phyloP scores from a whole-genome alignment of 495 filamentous ascomycete species.

The Penicillium riverlandense region DNA sequence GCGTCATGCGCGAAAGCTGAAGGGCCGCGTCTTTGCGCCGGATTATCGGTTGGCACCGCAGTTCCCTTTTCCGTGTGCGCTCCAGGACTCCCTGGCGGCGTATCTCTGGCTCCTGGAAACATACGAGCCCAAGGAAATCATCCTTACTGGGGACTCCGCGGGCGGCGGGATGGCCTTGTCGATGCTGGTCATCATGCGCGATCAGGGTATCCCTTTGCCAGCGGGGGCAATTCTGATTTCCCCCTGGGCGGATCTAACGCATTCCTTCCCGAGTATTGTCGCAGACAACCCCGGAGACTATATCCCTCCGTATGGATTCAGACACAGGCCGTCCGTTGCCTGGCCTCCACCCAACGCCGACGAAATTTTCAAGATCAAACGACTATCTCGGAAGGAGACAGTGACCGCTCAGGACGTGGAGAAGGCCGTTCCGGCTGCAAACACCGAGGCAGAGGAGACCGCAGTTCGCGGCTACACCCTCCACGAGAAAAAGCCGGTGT shows the following conservation, averaged over 20 bases:
- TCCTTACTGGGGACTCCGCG: slow-evolving; percentile 84
- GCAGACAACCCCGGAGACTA: slow-evolving; percentile 71
- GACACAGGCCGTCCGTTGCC: slow-evolving; percentile 70
- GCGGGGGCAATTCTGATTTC: slow-evolving; percentile 87
- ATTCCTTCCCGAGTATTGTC: slow-evolving; percentile 86
- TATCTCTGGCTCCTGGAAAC: slow-evolving; percentile 73
- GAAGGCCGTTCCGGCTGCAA: slow-evolving; percentile 5
- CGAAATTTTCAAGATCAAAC: slow-evolving; percentile 45
- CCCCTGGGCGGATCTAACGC: slow-evolving; percentile 90
- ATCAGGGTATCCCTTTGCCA: slow-evolving; percentile 72
- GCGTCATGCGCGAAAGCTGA: slow-evolving; percentile 86
- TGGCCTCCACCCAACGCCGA: slow-evolving; percentile 90
- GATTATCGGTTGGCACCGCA: slow-evolving; percentile 85
- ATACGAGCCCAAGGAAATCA: slow-evolving; percentile 69
- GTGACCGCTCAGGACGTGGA: slow-evolving; percentile 17
- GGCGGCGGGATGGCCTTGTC: slow-evolving; percentile 80
- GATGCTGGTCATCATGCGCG: slow-evolving; percentile 73
- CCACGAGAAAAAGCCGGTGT: slow-evolving; percentile 14
- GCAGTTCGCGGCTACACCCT: slow-evolving; percentile 37
- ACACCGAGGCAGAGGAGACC: slow-evolving; percentile 21
- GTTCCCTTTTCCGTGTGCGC: slow-evolving; percentile 87
- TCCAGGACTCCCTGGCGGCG: slow-evolving; percentile 80
- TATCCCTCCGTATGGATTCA: slow-evolving; percentile 79
- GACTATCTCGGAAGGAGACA: slow-evolving; percentile 28
- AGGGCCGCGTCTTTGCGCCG: slow-evolving; percentile 81